Evolutionary conservation across 1,284 basidiomycete species (phyloP).

Genomic region (Abortiporus biennis): DNA sequence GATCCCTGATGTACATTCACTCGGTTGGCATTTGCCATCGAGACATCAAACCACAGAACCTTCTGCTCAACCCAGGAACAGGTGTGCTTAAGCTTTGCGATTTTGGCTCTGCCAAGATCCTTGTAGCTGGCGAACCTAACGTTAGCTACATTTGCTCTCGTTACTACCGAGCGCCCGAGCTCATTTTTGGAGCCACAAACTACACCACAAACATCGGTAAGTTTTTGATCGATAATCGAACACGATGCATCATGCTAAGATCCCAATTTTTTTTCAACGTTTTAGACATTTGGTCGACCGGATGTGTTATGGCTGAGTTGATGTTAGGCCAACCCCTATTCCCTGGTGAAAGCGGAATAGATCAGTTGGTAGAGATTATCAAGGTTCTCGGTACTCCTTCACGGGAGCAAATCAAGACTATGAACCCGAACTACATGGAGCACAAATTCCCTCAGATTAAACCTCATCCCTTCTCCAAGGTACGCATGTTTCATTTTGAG

Average conservation of each 20-base stretch:
- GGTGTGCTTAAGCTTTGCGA: conserved; percentile 98
- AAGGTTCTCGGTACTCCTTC: conserved; percentile 98
- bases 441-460: conserved; percentile 99
- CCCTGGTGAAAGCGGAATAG: conserved; percentile 99
- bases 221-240: conserved; percentile 30
- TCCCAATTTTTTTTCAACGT: neutral
- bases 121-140: conserved; percentile 97
- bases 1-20: conserved; percentile 97
- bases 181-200: conserved; percentile 99
- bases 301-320: conserved; percentile 99
- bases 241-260: conserved; percentile 1
- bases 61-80: conserved; percentile 93
- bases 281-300: conserved; percentile 97
- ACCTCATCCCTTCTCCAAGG: conserved; percentile 93
- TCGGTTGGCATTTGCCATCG: conserved; percentile 97
- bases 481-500: conserved; percentile 22
- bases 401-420: conserved; percentile 99
- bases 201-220: conserved; percentile 99
- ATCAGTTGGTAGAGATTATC: conserved; percentile 99
- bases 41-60: conserved; percentile 99
- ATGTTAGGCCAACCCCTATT: conserved; percentile 99
- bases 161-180: conserved; percentile 98
- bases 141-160: conserved; percentile 99
- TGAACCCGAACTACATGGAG: conserved; percentile 99
- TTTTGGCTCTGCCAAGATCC: conserved; percentile 98